Base-by-base conservation (phyloP, 495 filamentous ascomycete species). In the Penicillium malachiteum region DNA sequence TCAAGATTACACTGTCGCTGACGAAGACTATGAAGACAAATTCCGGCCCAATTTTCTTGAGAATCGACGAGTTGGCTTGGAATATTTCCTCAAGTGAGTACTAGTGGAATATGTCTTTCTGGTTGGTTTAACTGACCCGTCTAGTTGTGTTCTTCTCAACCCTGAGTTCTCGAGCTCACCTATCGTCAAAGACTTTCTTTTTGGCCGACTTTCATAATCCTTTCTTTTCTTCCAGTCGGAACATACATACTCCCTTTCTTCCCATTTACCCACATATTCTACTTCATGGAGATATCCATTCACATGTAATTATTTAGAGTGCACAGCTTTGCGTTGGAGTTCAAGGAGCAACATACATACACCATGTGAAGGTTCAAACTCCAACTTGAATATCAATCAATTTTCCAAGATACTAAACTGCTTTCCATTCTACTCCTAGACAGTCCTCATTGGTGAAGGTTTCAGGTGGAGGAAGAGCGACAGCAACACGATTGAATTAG, bases 21-120 rank as follows among this genome's bases (percentile, higher is more conserved):
- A 60, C 59, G 56, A 69, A 50, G n/a, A 14, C 12, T 41, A 49
- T 30, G 21, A 52, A 81, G 85, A 78, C 57, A 86, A 82, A 63
- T 90, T 90, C 58, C 82, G 84, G 7, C 81, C 87, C 7, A 76
- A 76, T 31, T 91, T 91, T 62, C 73, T 91, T 38, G 87, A 90
- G 63, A 75, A 77, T 14, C 73, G 87, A 37, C 80, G 83, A 46
- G 73, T 78, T 48, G 87, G 87, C 11, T 71, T 91, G 42, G 78
- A 80, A 35, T 88, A 91, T 64, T 90, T 90, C 56, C 71, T 90
- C 42, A 88, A 88, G 84, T 89, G 66, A 66, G 84, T 72, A 10
- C 52, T 55, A 30, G 32, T 38, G 9, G 34, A 32, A 5, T 40
- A 41, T 45, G 14, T 32, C 7, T 7, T 35, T 13, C 41, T 31